phyloP scores from a whole-genome alignment of 2,329 filamentous ascomycete genomes.

The Bisporella sp. region DNA sequence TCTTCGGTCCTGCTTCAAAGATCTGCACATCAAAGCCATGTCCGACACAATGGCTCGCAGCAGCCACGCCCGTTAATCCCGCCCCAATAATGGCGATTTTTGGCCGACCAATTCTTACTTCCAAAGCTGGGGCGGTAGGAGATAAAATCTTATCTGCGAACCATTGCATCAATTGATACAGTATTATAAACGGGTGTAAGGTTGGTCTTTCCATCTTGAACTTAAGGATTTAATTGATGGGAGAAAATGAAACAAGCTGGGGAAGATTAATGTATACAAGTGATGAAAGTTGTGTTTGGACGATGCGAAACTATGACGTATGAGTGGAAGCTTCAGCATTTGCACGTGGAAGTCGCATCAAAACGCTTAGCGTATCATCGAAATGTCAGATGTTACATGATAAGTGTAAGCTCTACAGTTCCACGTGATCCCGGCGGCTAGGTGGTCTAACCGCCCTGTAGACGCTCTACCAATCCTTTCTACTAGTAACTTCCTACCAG shows the following conservation, averaged over 20 bases:
- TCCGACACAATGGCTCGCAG: conserved; percentile 75
- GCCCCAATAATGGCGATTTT: conserved; percentile 64
- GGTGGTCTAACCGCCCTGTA: too few species aligned
- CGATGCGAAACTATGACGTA: too few species aligned
- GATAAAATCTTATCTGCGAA: conserved; percentile 58
- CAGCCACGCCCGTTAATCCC: conserved; percentile 68
- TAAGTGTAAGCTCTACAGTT: too few species aligned
- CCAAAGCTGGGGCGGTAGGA: conserved; percentile 58
- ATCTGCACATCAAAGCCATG: conserved; percentile 79
- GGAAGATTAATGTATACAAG: too few species aligned
- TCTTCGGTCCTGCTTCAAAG: conserved; percentile 64
- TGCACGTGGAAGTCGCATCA: too few species aligned
- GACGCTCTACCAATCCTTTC: too few species aligned
- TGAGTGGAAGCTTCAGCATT: too few species aligned
- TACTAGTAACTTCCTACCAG: too few species aligned
- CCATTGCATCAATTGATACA: conserved; percentile 61
- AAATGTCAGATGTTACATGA: too few species aligned
- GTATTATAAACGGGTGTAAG: conserved; percentile 49
- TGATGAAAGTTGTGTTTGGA: too few species aligned
- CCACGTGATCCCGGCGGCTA: too few species aligned
- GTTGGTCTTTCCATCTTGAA: conserved; percentile 29
- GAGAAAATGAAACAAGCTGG: background rate
- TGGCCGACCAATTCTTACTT: conserved; percentile 50
- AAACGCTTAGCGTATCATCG: too few species aligned
- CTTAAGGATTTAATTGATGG: background rate